Conservation (phyloP, 306 rosid genomes). For the Canavalia gladiata region DNA sequence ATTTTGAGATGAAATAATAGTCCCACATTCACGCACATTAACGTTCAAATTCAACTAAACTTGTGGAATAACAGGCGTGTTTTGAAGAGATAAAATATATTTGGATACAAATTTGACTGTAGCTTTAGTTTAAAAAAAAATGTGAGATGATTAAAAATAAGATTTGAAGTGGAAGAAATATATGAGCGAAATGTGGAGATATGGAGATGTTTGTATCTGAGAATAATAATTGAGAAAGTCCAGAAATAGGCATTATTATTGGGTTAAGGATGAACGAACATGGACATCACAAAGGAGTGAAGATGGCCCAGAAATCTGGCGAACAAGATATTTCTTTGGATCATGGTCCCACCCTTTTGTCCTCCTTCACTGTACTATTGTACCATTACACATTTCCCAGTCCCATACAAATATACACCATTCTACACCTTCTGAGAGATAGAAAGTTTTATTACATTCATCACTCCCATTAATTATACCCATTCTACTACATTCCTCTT, state of each 20-base stretch:
- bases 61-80: neutral
- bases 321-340: slow-evolving; percentile 13
- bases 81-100: neutral
- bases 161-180: neutral
- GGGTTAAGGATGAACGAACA: neutral
- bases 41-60: neutral
- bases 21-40: neutral
- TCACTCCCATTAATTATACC: too few relatives aligned
- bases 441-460: too few relatives aligned
- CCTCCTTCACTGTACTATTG: neutral
- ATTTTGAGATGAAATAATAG: neutral
- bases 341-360: slow-evolving; percentile 15
- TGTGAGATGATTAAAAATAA: neutral
- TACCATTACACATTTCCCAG: neutral
- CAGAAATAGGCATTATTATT: neutral
- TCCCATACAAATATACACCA: too few relatives aligned
- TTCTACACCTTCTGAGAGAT: too few relatives aligned
- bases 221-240: neutral
- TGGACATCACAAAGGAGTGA: neutral
- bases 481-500: too few relatives aligned
- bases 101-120: neutral
- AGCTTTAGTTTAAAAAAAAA: neutral
- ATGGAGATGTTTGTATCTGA: neutral
- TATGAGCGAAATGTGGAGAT: neutral
- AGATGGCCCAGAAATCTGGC: neutral